Base-by-base conservation (phyloP, 257 asterid species). In the Ligustrum vulgare region DNA sequence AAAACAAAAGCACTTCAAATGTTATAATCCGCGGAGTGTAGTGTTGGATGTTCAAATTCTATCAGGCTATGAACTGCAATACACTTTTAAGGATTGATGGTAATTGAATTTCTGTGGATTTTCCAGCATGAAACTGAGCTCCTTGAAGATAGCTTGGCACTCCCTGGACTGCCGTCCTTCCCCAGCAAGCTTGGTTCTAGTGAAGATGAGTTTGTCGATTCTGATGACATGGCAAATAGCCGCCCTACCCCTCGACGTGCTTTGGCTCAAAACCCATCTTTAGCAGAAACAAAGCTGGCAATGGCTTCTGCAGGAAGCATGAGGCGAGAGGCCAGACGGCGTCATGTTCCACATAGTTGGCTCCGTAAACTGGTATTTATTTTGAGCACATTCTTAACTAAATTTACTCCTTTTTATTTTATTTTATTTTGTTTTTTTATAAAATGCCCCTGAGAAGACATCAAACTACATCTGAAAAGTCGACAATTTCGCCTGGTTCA, bases 111-210 rank as follows among this genome's bases (percentile, higher is more conserved):
- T 78, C 34, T 74, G 18, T 78, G 49, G 67, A 51, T 65, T 64
- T 83, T 85, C 80, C 89, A 94, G 99, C 87, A 93, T 87, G 99
- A 95, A 86, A 81, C 92, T 33, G 98, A 91, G 82, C 92, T 93
- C 74, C 90, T 95, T 18, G 98, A 89, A 82, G 99, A 93, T 75
- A 89, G 93, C 79, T 82, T 89, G 77, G 89, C 97, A 34, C 76
- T 95, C 66, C 91, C 98, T 72, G 97, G 94, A 81, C 82, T 89
- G 71, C 97, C 87, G 9, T 86, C 97, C 84, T 89, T 91, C 80
- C 97, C 96, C 22, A 84, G 94, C 93, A 95, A 91, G 89, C 82
- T 75, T 70, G 98, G 79, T 65, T 95, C 98, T 74, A 93, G 97
- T 69, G 99, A 95, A 72, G 99, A 95, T 25, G 99, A 95, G 80